Evolutionary conservation across 768 basidiomycete genomes (phyloP), one percentile per base, ranked within the genome.

Genomic region (Kwoniella dejecticola): DNA sequence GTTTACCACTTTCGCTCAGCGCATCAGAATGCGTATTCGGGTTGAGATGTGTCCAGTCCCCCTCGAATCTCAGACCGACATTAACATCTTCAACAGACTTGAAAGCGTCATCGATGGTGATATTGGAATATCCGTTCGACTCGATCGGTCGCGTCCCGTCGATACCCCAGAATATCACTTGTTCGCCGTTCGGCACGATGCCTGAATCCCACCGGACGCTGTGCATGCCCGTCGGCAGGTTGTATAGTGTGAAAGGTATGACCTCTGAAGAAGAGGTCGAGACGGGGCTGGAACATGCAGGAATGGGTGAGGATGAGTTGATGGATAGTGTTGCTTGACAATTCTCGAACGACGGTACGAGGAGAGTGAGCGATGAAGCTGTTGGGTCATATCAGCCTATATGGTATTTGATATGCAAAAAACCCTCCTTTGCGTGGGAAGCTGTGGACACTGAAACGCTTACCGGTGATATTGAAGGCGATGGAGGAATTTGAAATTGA

Each of bases 81-180:
- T 48, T 52, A 12, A 27, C 54, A 19, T 40, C 38, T 23, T 52
- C 53, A 7, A n/a, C 11, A 30, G 38, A 40, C 1, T 47, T 44
- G 27, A 52, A 69, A 15, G 68, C 38, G 56, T 68, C 55, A 44
- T 71, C 72, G 11, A 71, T 58, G 1, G 72, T 74, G 13, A 70
- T 60, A 52, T 72, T 72, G 0, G 57, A 38, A 38, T 49, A 50
- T n/a, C 60, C 54, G 33, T 21, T 38, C 3, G 41, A 4, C 17
- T 58, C 57, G 1, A 52, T 21, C 30, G 56, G 58, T 44, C 72
- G 31, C 12, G 45, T 62, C 2, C 58, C 75, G 19, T 64, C 62
- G 7, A 74, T 57, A 5, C 75, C 75, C 72, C 72, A 76, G 52
- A 76, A 74, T 3, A 71, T 55, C 2, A 76, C 66, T 42, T 67